These are phyloP conservation scores for Waltergamsia citrina DNA, from an alignment of 2,329 filamentous ascomycete genomes.

Conservation along the genomic window DNA sequence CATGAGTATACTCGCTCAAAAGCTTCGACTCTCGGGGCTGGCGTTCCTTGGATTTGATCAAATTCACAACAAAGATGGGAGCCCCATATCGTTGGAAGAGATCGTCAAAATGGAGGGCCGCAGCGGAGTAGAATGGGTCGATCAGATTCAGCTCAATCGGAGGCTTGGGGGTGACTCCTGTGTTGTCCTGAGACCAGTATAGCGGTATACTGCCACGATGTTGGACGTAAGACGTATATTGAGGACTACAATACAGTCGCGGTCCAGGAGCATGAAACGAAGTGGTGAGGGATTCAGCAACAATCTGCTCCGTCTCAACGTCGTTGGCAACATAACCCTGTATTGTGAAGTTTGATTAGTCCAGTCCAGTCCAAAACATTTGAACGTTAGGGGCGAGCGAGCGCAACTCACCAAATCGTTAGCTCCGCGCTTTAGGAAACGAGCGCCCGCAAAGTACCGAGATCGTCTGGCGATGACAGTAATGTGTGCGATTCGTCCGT, in stretches of 20 bases:
- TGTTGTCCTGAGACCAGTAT: constrained; percentile 95
- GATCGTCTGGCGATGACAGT: constrained; percentile 90
- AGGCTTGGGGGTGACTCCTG: constrained; percentile 89
- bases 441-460: constrained; percentile 84
- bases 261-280: constrained; percentile 91
- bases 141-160: constrained; percentile 93
- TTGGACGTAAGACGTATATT: constrained; percentile 93
- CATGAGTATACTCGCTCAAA: constrained; percentile 75
- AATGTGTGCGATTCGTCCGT: constrained; percentile 82
- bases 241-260: constrained; percentile 75
- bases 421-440: constrained; percentile 87
- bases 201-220: constrained; percentile 94
- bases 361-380: constrained; percentile 1
- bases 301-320: constrained; percentile 97
- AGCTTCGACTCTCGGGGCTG: constrained; percentile 88
- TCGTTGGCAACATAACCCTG: constrained; percentile 92
- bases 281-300: constrained; percentile 87
- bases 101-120: constrained; percentile 90
- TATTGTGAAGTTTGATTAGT: no score
- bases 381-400: not conserved
- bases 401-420: constrained; percentile 58
- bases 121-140: constrained; percentile 90
- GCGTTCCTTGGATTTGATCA: constrained; percentile 83
- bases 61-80: constrained; percentile 82
- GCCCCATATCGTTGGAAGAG: constrained; percentile 89